Base-by-base conservation (phyloP, 805 yeast genomes). In the Candida qinlingensis region DNA sequence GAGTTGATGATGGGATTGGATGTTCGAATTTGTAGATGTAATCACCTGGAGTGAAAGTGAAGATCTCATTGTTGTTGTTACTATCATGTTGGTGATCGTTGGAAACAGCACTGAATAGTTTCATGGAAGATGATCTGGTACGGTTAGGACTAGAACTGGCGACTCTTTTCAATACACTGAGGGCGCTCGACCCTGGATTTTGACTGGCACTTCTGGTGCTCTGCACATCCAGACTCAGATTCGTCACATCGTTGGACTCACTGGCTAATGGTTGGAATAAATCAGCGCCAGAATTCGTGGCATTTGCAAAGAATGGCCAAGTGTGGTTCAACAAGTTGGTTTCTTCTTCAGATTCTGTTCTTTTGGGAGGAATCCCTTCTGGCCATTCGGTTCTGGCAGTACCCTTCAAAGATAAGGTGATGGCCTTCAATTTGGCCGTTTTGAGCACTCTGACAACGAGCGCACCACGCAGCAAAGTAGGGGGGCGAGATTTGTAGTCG, bases 351-450 rank as follows among this genome's bases (percentile, higher is more conserved):
- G 78, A 82, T 11, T 81, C 85, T 13, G 72, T 71, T 55, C 82
- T 81, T 62, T 85, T 87, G 0, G 97, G 97, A 0, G 98, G 98
- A 19, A 92, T 91, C 3, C 99, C 99, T 61, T 94, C 97, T 3
- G 97, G 97, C 97, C 97, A 91, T 52, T 91, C 96, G 0, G 97
- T 91, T 54, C 86, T 75, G 36, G 86, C 77, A 2, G 65, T 61
- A 1, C 97, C 97, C 45, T 74, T 74, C 56, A 91, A 80, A 2
- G 73, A 70, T 42, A 91, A 70, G 5, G 69, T 63, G 10, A 91
- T 78, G 19, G 77, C 63, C 64, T 85, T 87, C 51, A 91, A 70
- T 62, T 82, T 87, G 30, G 83, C 73, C 0, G 92, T 83, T 58
- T 88, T 89, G 41, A 81, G 58, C 6, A 91, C 76, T 43, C 91